Evolutionary conservation across 768 basidiomycete species (phyloP), one percentile per base, ranked within the genome.

Genomic region (Polyporus arcularius): DNA sequence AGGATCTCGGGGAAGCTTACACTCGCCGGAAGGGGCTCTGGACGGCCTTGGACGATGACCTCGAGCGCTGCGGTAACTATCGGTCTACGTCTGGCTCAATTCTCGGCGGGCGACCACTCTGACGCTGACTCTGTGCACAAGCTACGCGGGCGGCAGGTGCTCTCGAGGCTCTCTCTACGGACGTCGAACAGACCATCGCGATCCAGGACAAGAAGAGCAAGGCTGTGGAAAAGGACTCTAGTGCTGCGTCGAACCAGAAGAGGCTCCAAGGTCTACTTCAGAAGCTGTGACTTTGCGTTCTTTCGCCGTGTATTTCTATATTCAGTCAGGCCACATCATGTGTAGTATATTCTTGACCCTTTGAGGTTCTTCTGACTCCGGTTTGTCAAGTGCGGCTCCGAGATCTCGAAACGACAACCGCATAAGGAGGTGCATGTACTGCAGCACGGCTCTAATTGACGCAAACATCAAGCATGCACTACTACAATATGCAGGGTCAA

Each of bases 121-220:
- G 65, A 31, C 12, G 54, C 62, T 51, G 45, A 55, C 32, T 16
- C 14, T 26, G 14, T 30, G 4, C 43, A 28, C 12, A 64, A 86
- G 85, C 79, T 35, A 76, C 76, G 8, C 79, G 76, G 18, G 77
- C 80, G 1, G 70, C 78, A 18, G 75, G 74, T 28, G 68, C 70
- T 28, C 64, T 84, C 35, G 76, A 79, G 61, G 78, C 74, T 21
- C 66, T 82, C n/a, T 85, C 86, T 4, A 76, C 68, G 32, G 78
- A 79, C 47, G 70, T 83, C 35, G 88, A 89, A 66, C 78, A 78
- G 45, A 77, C 77, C 8, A 80, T 87, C 51, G 72, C 77, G 2
- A 70, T 68, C 12, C 73, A 85, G 8, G 87, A 90, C 62, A 86
- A 84, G 71, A 80, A 80, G 59, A 73, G 75, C 61, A 84, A 81